Base-by-base conservation (phyloP, 352 stramenopile genomes). In the Phytophthora ohioensis region DNA sequence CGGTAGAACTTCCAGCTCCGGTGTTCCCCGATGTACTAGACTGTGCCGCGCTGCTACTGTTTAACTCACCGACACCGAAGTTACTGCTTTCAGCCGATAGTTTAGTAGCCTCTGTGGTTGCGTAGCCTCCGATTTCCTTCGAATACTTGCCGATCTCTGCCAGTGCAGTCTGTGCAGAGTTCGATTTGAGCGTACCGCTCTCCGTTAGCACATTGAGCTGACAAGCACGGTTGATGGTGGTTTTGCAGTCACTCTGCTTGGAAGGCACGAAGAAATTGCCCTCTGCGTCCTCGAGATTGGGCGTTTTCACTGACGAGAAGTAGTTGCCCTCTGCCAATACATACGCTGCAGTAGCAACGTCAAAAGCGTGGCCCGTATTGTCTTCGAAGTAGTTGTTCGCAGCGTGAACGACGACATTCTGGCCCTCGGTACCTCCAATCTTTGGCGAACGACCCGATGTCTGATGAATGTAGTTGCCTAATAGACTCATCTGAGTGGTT, bases 361-460 rank as follows among this genome's bases (percentile, higher is more conserved):
- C 71, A 31, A 78, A 75, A 15, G 49, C 54, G 17, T 67, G 56
- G 11, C 51, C 65, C n/a, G 64, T 57, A 21, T 71, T 71, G 39
- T 71, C 55, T 13, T 38, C 49, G 21, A 71, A 67, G 56, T 79
- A 76, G 42, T 81, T 75, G 55, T 76, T 76, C 13, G 59, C 60
- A 12, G 51, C 65, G 47, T 78, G 65, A 17, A 74, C 58, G 15
- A 73, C 56, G 17, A 38, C 27, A 12, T 47, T 56, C 10, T 71
- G 10, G 39, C 69, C 54, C 10, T 55, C 36, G 10, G 45, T 21
- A 10, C 70, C 68, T 3, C 51, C 53, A 13, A 82, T 64, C 75
- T 85, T 85, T 0, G 78, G 78, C 4, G 45, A 56, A n/a, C 75
- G 78, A 0, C 75, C 71, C 1, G 78, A 85, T 11, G 46, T 81